Conservation (phyloP, 1,139 yeast genomes). For the Tardiomyces depauwii region DNA sequence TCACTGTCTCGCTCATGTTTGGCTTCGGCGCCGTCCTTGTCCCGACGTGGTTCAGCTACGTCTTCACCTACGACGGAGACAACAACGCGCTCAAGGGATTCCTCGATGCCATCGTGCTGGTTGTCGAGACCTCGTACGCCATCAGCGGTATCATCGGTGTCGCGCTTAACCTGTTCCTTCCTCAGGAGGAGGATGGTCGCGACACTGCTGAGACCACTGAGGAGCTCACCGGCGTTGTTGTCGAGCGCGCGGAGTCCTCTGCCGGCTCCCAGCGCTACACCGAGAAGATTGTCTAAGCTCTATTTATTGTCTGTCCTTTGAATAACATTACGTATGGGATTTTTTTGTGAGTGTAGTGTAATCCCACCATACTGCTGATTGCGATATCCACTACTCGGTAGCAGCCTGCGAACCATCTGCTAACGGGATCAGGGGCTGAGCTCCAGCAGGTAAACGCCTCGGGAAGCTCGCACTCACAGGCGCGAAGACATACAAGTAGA, state of each 20-base stretch:
- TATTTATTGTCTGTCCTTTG: too few species aligned
- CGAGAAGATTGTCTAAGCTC: too few species aligned
- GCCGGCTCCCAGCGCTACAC: too few species aligned
- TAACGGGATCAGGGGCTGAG: too few species aligned
- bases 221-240: neutral
- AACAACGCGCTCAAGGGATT: conserved; percentile 60
- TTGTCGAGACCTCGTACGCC: conserved; percentile 84
- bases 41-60: conserved; percentile 60
- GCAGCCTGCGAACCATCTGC: too few species aligned
- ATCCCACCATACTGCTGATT: too few species aligned
- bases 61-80: conserved; percentile 65
- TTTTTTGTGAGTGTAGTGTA: too few species aligned
- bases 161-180: conserved; percentile 56
- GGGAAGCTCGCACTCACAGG: too few species aligned
- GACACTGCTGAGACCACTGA: neutral
- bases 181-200: conserved; percentile 53
- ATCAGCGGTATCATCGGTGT: conserved; percentile 71
- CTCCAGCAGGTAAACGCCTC: too few species aligned
- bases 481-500: too few species aligned
- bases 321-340: too few species aligned
- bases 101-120: conserved; percentile 66
- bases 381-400: too few species aligned
- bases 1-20: conserved; percentile 63
- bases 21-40: conserved; percentile 74
- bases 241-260: neutral